These are phyloP conservation scores for Blastocladiella emersonii DNA, from an alignment of 371 early-diverging fungal species.

Conservation along the genomic window DNA sequence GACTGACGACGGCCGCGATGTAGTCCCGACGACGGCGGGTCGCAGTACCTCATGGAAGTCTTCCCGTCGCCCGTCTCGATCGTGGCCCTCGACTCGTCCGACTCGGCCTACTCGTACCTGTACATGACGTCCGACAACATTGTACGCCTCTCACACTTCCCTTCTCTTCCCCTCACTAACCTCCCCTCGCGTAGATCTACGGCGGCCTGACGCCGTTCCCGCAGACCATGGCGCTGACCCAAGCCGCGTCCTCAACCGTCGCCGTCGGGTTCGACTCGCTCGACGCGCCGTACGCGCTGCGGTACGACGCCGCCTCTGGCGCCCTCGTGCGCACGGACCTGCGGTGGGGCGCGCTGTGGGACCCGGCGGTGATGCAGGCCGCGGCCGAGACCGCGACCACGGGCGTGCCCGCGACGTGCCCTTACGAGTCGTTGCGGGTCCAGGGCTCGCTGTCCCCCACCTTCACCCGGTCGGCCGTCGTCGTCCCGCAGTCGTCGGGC, in stretches of 20 bases:
- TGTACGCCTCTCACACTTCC: neutral
- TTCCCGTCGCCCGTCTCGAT: neutral
- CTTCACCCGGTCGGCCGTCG: neutral
- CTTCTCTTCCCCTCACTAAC: neutral
- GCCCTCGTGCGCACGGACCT: neutral
- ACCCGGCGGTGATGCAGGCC: neutral
- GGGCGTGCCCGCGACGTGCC: neutral
- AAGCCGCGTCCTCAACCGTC: neutral
- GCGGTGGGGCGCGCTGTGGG: neutral
- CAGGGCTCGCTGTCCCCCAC: neutral
- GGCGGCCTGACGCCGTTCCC: neutral
- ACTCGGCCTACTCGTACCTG: neutral
- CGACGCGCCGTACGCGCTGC: neutral
- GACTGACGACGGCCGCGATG: neutral
- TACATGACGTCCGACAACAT: neutral
- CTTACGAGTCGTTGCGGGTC: neutral
- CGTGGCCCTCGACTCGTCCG: neutral
- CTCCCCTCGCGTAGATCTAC: neutral
- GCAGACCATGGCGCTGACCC: neutral
- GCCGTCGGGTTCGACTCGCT: neutral
- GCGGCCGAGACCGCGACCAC: neutral
- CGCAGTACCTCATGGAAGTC: neutral
- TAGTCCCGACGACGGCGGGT: neutral
- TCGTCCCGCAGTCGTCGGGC: neutral
- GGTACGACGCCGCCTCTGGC: neutral